Percentiles rank a stretch among this genome's conserved stretches.
Evolutionary conservation across 2,329 filamentous ascomycete genomes (phyloP).

Genomic region (Ramularia endophylla): DNA sequence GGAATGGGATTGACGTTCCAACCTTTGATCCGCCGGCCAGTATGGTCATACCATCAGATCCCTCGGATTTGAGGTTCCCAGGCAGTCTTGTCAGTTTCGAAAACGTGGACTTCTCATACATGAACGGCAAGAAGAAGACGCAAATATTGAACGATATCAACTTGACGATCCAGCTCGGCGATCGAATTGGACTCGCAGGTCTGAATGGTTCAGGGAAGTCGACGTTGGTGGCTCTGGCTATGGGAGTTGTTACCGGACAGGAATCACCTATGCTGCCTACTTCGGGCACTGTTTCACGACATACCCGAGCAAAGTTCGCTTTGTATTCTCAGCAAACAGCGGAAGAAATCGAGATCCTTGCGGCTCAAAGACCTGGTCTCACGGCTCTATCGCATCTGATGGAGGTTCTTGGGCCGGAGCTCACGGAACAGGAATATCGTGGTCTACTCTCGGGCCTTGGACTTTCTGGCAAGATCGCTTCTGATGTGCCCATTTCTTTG

Average conservation of each 20-base stretch:
- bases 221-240: conserved; percentile 66
- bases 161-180: conserved; percentile 65
- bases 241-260: conserved; percentile 39
- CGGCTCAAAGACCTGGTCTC: conserved; percentile 45
- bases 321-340: conserved; percentile 80
- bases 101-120: conserved; percentile 60
- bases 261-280: conserved; percentile 44
- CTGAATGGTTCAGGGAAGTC: conserved; percentile 80
- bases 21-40: conserved; percentile 52
- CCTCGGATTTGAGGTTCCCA: conserved; percentile 42
- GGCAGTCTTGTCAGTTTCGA: conserved; percentile 67
- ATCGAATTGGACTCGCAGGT: conserved; percentile 68
- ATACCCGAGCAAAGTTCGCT: conserved; percentile 63
- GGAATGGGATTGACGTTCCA: conserved; percentile 67
- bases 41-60: conserved; percentile 49
- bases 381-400: conserved; percentile 62
- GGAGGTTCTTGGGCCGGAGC: conserved; percentile 43
- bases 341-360: conserved; percentile 57
- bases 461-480: conserved; percentile 62
- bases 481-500: conserved; percentile 65
- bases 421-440: conserved; percentile 63
- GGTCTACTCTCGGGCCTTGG: conserved; percentile 63
- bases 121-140: conserved; percentile 31
- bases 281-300: conserved; percentile 56
- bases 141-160: conserved; percentile 57